phyloP scores from a whole-genome alignment of 345 rosid species.

The Eucalyptus sp. region DNA sequence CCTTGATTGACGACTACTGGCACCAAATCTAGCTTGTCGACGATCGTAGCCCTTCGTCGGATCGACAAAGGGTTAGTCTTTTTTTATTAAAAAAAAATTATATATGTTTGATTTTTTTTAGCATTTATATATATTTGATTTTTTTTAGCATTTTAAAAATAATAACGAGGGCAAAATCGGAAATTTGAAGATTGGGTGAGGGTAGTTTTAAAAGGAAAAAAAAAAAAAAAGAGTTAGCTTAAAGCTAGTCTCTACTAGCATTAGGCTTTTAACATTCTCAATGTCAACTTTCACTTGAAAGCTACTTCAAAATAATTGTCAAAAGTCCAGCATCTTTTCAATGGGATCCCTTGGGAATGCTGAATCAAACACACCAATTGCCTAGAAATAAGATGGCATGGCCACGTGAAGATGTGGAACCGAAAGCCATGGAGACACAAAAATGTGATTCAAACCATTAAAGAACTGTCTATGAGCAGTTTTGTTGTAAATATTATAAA shows the following conservation, averaged over 20 bases:
- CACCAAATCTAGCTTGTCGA: rapidly evolving
- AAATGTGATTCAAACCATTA: neutral
- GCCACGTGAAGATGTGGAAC: neutral
- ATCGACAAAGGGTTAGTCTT: too few relatives aligned
- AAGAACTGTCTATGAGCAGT: neutral
- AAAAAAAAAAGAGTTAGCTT: too few relatives aligned
- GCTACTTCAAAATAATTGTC: too few relatives aligned
- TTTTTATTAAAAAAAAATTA: too few relatives aligned
- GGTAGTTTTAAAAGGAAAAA: too few relatives aligned
- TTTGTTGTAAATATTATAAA: neutral
- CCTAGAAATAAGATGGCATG: neutral
- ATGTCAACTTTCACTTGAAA: too few relatives aligned
- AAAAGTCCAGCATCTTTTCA: too few relatives aligned
- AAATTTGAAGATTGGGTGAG: too few relatives aligned
- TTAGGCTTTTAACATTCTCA: rapidly evolving
- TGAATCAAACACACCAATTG: rapidly evolving
- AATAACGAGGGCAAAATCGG: rapidly evolving
- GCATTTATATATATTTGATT: too few relatives aligned
- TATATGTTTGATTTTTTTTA: too few relatives aligned
- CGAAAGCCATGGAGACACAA: neutral
- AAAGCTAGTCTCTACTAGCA: rapidly evolving
- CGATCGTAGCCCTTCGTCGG: rapidly evolving
- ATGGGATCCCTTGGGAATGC: rapidly evolving
- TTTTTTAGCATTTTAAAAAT: too few relatives aligned
- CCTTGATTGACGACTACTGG: too few relatives aligned